Conservation (phyloP, 1,284 basidiomycete species). For the Ceratobasidium sp. region DNA sequence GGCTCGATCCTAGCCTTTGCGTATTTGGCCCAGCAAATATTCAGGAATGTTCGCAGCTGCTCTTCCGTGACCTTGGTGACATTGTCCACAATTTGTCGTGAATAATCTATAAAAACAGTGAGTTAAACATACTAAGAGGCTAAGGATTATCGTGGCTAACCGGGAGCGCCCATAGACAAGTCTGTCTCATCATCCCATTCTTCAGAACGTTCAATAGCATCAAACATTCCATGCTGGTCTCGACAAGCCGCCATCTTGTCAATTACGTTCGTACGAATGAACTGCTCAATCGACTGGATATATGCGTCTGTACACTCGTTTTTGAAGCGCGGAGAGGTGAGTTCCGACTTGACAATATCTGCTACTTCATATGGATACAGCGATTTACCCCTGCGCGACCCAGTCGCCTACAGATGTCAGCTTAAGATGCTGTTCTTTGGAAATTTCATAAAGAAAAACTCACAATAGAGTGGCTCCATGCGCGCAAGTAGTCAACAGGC, state of each 20-base stretch:
- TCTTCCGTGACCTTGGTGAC: constrained; percentile 86
- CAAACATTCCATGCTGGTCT: constrained; percentile 82
- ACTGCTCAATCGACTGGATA: constrained; percentile 77
- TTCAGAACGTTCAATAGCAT: constrained; percentile 75
- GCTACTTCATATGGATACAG: constrained; percentile 90
- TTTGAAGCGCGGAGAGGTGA: constrained; percentile 67
- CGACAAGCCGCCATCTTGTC: constrained; percentile 74
- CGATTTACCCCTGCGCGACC: constrained; percentile 63
- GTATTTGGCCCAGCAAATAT: constrained; percentile 90
- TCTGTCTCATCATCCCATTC: constrained; percentile 85
- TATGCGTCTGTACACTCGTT: constrained; percentile 80
- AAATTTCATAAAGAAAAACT: constrained; percentile 47
- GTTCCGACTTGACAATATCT: constrained; percentile 72
- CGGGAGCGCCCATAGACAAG: constrained; percentile 74
- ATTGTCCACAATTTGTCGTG: constrained; percentile 80
- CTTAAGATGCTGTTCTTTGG: neutral
- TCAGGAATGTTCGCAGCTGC: constrained; percentile 82
- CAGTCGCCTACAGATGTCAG: constrained; percentile 62
- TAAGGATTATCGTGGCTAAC: constrained; percentile 53
- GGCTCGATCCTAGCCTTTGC: constrained; percentile 95
- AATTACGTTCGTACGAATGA: constrained; percentile 71
- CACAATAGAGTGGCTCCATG: constrained; percentile 89
- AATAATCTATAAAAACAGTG: constrained; percentile 27
- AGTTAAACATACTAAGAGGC: neutral
- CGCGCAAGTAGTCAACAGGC: constrained; percentile 88